Conservation (phyloP, 176 grass and related monocot genomes). For the Ensete glaucum region DNA sequence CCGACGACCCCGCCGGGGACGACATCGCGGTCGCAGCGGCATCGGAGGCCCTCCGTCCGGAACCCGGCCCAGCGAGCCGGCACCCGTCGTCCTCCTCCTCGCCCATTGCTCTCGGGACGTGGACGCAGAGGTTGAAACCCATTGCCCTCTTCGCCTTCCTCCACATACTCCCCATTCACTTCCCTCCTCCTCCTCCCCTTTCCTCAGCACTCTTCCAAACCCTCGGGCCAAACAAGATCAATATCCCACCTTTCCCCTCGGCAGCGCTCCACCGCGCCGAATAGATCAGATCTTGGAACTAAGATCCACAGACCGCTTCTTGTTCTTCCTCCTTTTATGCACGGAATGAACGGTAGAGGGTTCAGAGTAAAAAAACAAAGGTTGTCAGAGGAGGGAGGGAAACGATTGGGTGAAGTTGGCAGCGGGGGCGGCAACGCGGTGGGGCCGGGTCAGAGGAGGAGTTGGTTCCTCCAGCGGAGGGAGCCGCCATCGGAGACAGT, state of each 20-base stretch:
- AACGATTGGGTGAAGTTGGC: no score
- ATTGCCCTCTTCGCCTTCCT: constrained; percentile 58
- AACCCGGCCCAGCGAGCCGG: neutral
- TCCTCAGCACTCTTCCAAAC: neutral
- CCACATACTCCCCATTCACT: constrained; percentile 64
- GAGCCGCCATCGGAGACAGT: no score
- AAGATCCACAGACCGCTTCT: no score
- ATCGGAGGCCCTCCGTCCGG: constrained; percentile 8
- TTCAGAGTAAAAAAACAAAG: no score
- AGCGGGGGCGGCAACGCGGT: no score
- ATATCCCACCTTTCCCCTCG: neutral
- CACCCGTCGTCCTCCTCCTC: constrained; percentile 7
- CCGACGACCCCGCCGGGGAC: constrained; percentile 1
- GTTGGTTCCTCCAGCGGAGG: no score
- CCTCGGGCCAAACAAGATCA: neutral
- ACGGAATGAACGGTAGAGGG: no score
- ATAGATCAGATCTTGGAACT: no score
- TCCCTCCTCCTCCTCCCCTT: neutral
- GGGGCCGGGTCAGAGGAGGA: no score
- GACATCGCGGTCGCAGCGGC: constrained; percentile 3
- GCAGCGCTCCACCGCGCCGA: neutral
- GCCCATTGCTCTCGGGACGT: constrained; percentile 16
- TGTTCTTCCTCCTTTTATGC: no score
- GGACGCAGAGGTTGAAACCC: constrained; percentile 36
- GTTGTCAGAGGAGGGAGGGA: no score